Base-by-base conservation (phyloP, 2,329 filamentous ascomycete genomes). In the Sporothrix luriei region DNA sequence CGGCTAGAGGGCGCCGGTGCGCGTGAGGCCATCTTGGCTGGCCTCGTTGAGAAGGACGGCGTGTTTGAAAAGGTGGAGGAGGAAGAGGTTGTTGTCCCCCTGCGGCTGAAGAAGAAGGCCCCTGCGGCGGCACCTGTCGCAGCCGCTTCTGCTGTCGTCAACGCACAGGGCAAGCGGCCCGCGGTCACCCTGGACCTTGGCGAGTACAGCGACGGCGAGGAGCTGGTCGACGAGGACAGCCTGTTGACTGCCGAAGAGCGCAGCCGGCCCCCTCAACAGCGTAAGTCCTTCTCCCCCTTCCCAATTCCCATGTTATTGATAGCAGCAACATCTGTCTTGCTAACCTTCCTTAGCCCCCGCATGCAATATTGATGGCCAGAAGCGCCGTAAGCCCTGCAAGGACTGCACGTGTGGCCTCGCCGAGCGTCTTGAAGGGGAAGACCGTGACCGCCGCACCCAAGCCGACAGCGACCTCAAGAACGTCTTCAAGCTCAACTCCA, bases 341-440 rank as follows among this genome's bases (percentile, higher is more conserved):
- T 71, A 64, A 71, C 71, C 33, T 21, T 49, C 11, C 16, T 70
- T 72, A 87, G 94, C 95, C 67, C 87, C 90, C 33, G 92, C 96
- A 78, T 99, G 95, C 79, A 88, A 90, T 71, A 94, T 94, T 62
- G 92, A 95, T 81, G 90, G 94, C 74, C 90, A 94, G 70, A 90
- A 94, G 72, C 90, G 94, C 75, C 90, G 94, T 69, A 90, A 94
- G 72, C 93, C 95, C 70, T 99, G 95, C 85, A 98, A 99, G 82
- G 95, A 99, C 83, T 99, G 95, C 83, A 94, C 92, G 10, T 99
- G 95, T 78, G 95, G 95, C 66, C 88, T 99, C 33, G 93, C 94
- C 29, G 88, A 95, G 78, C 88, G 90, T 72, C 81, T 98, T 66
- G 91, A 93, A 75, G 90, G 90, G n/a, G 93, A 98, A 82, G 95